Evolutionary conservation across 208 protist species (phyloP).

Genomic region (Leishmania gerbilli): DNA sequence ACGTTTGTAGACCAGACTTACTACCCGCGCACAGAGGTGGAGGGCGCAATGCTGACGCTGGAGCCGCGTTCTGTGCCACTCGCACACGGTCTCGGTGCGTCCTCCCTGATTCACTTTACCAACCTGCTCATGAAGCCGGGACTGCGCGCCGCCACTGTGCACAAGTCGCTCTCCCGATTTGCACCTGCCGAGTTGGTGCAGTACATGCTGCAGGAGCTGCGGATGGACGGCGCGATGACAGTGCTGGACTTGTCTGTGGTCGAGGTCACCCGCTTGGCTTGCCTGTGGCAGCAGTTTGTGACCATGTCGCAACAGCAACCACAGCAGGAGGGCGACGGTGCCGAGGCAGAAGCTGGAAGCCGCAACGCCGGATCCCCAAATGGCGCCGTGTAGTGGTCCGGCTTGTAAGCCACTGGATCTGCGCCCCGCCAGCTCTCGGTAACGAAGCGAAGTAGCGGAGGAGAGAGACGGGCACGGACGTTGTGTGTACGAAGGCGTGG

Average conservation of each 20-base stretch:
- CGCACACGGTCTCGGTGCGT: constrained; percentile 50
- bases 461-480: not conserved
- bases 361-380: not conserved
- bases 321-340: constrained; percentile 1
- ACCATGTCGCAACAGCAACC: constrained; percentile 54
- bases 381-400: not conserved
- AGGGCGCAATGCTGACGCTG: constrained; percentile 79
- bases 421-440: not conserved
- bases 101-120: constrained; percentile 79
- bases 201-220: constrained; percentile 83
- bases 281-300: constrained; percentile 75
- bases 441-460: too few relatives aligned
- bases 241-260: constrained; percentile 76
- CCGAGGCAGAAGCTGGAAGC: not conserved
- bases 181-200: constrained; percentile 77
- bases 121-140: constrained; percentile 79
- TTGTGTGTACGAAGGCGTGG: not conserved
- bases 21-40: constrained; percentile 86
- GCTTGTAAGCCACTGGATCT: not conserved
- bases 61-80: constrained; percentile 67
- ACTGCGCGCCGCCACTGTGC: constrained; percentile 54
- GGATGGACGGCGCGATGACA: constrained; percentile 80
- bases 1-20: constrained; percentile 85
- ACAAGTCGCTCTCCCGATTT: constrained; percentile 67
- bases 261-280: constrained; percentile 69